Evolutionary conservation across 2,329 filamentous ascomycete species (phyloP), one percentile per base, ranked within the genome.

Genomic region (Aspergillus sp.): DNA sequence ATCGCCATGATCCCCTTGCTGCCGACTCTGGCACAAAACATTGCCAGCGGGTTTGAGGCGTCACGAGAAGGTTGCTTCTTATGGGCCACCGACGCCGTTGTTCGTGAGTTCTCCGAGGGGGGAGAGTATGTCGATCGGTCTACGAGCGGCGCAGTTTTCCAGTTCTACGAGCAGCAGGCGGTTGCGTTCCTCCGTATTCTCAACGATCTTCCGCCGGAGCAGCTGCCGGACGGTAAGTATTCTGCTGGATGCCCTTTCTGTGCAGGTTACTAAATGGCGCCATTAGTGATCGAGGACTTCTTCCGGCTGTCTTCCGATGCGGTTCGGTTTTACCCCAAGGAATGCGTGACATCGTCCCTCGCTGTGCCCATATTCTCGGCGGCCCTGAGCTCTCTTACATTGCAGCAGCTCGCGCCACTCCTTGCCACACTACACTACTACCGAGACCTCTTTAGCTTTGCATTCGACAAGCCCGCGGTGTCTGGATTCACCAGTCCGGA

Each of bases 51-150:
- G 4, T 98, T 98, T 56, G 74, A 82, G 34, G 72, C 75, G 12
- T 95, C 89, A 8, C 76, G 80, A 39, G 89, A 98, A 61, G 91
- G 91, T 8, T 95, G 89, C 57, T 98, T 98, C 71, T 70, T 98
- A n/a, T 98, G 91, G 91, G 89, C 91, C 1, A 95, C 89, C 2
- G 84, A 88, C 43, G 86, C 89, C 6, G 93, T 98, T 41, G 74
- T 98, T 17, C 82, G 91, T 37, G 91, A 98, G 58, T 98, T 96
- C 54, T 91, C 86, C 0, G 85, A 93, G 48, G 86, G 89, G 26
- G 77, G 83, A 26, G 86, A 94, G 47, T 77, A 83, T 39, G 83
- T 96, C 13, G 81, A 89, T 34, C 72, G 80, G 31, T 68, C 74
- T n/a, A 93, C 86, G 4, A 84, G 83, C 11, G 78, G 86, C 34